Percentiles rank a stretch among this genome's conserved stretches.
phyloP scores from a whole-genome alignment of 495 filamentous ascomycete genomes.

The Penicillium samsonianum region DNA sequence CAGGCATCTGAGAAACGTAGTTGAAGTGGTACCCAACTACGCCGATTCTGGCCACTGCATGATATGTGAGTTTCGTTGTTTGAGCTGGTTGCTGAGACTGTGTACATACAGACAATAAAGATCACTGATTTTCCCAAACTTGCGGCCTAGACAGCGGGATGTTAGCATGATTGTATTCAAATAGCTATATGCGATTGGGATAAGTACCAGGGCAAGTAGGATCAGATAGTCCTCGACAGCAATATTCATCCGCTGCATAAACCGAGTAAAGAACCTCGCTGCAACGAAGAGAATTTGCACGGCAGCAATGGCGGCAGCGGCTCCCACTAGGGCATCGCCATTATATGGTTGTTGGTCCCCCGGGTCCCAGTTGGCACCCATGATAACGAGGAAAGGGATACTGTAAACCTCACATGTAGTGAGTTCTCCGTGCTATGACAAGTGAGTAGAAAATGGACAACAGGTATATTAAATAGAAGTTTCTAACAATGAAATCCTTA shows the following conservation, averaged over 20 bases:
- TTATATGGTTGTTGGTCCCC: constrained; percentile 9
- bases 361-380: not conserved
- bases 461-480: not conserved
- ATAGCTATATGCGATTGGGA: not conserved
- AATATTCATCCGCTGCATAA: constrained; percentile 21
- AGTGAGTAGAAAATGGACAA: not conserved
- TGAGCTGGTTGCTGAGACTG: not conserved
- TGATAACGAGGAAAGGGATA: not conserved
- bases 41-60: constrained; percentile 19
- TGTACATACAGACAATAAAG: constrained; percentile 22
- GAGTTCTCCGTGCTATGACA: not conserved
- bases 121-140: constrained; percentile 18
- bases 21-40: constrained; percentile 23
- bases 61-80: not conserved
- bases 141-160: constrained; percentile 10
- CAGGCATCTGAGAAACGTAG: constrained; percentile 17
- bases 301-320: constrained; percentile 17
- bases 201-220: constrained; percentile 25
- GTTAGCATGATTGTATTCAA: not conserved
- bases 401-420: not conserved
- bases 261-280: constrained; percentile 35
- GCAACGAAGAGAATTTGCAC: constrained; percentile 27
- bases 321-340: constrained; percentile 19
- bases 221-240: constrained; percentile 37
- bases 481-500: not conserved